Evolutionary conservation across 2,329 filamentous ascomycete species (phyloP), one percentile per base, ranked within the genome.

Genomic region (Clonostachys solani): DNA sequence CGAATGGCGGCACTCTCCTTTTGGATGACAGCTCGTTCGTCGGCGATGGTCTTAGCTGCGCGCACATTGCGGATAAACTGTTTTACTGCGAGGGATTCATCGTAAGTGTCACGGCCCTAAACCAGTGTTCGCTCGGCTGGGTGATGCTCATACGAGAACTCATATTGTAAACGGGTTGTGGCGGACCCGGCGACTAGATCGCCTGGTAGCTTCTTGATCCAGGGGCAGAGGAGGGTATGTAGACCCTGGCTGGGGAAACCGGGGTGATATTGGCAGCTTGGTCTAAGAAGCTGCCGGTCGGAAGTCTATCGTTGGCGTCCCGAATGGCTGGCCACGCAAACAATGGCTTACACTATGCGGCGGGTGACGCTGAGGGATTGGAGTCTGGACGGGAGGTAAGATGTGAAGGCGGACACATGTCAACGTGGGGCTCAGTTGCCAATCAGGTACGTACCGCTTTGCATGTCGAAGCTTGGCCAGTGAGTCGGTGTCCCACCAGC

Each of bases 21-120:
- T 63, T 97, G 94, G 54, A 99, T 95, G 48, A 99, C 94, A 45
- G 94, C 92, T 64, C 94, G 85, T 75, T 99, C 94, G 72, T 99
- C 94, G 66, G 95, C 95, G 65, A 99, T 96, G 35, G 94, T 99
- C 77, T 99, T 99, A 51, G 94, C 91, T 52, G 94, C 92, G 67
- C 94, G 90, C 65, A 99, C 94, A 73, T 96, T 97, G 66, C 94
- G 92, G 71, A 99, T 99, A 74, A 99, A 99, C 74, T 97, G 94
- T 76, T 99, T 99, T 68, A 99, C 94, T 97, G 64, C 9, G 23
- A 29, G 23, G 23, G 23, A 10, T 18, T 9, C 18, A 47, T 19
- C 13, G 33, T 37, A 23, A 37, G 16, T 29, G 33, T 36, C 29
- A 43, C 40, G 10, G 33, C 15, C 12, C 12, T 13, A 43, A 35